These are phyloP conservation scores for Phaffia tasmanica DNA, from an alignment of 768 basidiomycete species.

Conservation along the genomic window DNA sequence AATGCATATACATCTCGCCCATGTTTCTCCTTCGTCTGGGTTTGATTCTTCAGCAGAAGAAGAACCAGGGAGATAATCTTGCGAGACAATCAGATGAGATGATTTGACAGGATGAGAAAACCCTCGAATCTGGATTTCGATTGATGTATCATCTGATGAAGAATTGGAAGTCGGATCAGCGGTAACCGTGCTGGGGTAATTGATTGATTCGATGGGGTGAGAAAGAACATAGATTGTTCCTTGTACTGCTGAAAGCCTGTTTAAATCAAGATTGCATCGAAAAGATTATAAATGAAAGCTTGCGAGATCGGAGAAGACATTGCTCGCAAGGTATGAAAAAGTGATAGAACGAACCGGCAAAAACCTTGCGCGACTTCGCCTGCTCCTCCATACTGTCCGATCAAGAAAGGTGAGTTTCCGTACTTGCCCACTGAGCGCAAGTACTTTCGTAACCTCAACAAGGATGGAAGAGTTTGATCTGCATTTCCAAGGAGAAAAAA, in stretches of 20 bases:
- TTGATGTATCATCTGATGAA: background rate
- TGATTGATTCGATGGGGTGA: conserved; percentile 23
- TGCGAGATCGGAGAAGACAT: background rate
- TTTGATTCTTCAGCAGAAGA: background rate
- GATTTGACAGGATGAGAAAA: conserved; percentile 17
- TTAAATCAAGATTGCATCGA: background rate
- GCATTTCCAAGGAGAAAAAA: background rate
- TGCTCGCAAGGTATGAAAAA: background rate
- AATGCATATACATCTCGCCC: conserved; percentile 48
- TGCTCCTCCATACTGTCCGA: conserved; percentile 88
- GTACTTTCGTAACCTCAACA: conserved; percentile 61
- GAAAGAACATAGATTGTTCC: conserved; percentile 44
- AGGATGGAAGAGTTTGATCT: conserved; percentile 59
- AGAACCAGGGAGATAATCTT: conserved; percentile 19
- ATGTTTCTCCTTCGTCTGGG: conserved; percentile 10
- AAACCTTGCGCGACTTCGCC: conserved; percentile 89
- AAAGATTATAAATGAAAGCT: background rate
- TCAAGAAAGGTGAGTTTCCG: conserved; percentile 67
- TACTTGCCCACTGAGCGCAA: conserved; percentile 73
- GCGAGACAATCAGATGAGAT: conserved; percentile 9
- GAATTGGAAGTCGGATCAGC: background rate
- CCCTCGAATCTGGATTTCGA: conserved; percentile 21
- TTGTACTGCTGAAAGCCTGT: conserved; percentile 66
- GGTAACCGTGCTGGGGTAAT: background rate
- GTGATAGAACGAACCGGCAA: conserved; percentile 37